phyloP scores from a whole-genome alignment of 2,329 filamentous ascomycete genomes.

The Claviceps sp. region DNA sequence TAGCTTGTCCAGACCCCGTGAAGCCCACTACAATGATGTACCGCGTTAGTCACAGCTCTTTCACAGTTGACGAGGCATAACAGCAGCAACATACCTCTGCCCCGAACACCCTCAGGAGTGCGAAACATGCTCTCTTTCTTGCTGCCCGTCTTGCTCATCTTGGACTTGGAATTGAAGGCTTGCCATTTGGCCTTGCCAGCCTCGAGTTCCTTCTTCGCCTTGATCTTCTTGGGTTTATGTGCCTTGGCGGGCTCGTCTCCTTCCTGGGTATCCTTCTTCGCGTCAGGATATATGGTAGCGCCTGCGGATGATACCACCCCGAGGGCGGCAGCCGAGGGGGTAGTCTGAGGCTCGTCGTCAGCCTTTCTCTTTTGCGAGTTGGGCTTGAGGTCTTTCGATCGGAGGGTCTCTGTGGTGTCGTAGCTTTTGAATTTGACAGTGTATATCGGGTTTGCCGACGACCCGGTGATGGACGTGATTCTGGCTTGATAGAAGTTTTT shows the following conservation, averaged over 20 bases:
- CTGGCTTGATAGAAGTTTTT: constrained; percentile 82
- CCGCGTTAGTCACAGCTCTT: constrained; percentile 10
- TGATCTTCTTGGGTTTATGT: constrained; percentile 75
- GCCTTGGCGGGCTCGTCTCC: constrained; percentile 56
- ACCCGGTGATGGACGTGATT: constrained; percentile 89
- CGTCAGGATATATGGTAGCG: constrained; percentile 47
- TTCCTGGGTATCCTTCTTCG: constrained; percentile 46
- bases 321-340: constrained; percentile 27
- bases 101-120: constrained; percentile 74
- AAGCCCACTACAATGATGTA: constrained; percentile 59
- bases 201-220: constrained; percentile 82
- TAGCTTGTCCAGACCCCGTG: constrained; percentile 84
- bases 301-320: constrained; percentile 40
- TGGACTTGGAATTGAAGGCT: constrained; percentile 72
- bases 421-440: constrained; percentile 93
- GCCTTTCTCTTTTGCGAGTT: constrained; percentile 75
- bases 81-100: constrained; percentile 51
- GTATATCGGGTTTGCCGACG: constrained; percentile 80
- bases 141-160: constrained; percentile 51
- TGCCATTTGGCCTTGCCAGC: constrained; percentile 90
- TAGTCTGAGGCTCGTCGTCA: constrained; percentile 61
- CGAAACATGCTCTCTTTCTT: constrained; percentile 98
- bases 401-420: constrained; percentile 67
- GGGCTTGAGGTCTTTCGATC: constrained; percentile 72
- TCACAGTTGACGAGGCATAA: background rate